Evolutionary conservation across 106 monocot genomes (phyloP).

Genomic region (Ottelia alismoides): DNA sequence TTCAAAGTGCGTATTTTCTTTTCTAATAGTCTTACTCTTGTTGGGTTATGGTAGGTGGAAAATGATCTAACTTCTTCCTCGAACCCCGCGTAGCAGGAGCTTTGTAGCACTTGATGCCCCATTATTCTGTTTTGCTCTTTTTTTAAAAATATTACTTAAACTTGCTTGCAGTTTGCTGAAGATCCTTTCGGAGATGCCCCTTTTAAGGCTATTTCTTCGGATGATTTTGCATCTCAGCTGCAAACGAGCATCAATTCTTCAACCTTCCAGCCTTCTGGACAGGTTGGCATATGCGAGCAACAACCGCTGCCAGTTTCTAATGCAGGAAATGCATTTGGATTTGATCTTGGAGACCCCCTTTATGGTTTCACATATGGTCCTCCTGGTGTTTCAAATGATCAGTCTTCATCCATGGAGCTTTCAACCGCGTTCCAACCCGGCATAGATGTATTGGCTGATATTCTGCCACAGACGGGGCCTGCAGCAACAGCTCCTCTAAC

Average conservation of each 20-base stretch:
- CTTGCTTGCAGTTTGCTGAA: slow-evolving; percentile 26
- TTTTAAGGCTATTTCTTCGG: slow-evolving; percentile 49
- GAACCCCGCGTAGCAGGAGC: no score
- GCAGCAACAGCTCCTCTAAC: background rate
- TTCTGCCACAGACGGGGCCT: background rate
- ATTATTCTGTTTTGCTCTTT: no score
- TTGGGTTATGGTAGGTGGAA: no score
- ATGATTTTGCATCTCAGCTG: slow-evolving; percentile 11
- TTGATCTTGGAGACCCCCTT: slow-evolving; percentile 43
- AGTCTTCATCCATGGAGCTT: no score
- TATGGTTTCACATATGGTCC: slow-evolving; percentile 1
- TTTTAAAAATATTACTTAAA: no score
- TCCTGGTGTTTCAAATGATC: background rate
- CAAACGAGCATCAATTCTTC: no score
- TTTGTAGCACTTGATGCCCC: no score
- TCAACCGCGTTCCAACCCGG: no score
- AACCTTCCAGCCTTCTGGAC: slow-evolving; percentile 9
- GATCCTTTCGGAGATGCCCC: slow-evolving; percentile 83
- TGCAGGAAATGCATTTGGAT: slow-evolving; percentile 15
- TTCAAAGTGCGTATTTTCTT: no score
- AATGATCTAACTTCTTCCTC: no score
- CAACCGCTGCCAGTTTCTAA: slow-evolving; percentile 1
- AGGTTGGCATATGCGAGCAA: slow-evolving; percentile 6
- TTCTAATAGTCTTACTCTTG: no score
- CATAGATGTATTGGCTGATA: background rate